Evolutionary conservation across 2,329 filamentous ascomycete species (phyloP), one percentile per base, ranked within the genome.

Genomic region (Podosphaera xanthii): DNA sequence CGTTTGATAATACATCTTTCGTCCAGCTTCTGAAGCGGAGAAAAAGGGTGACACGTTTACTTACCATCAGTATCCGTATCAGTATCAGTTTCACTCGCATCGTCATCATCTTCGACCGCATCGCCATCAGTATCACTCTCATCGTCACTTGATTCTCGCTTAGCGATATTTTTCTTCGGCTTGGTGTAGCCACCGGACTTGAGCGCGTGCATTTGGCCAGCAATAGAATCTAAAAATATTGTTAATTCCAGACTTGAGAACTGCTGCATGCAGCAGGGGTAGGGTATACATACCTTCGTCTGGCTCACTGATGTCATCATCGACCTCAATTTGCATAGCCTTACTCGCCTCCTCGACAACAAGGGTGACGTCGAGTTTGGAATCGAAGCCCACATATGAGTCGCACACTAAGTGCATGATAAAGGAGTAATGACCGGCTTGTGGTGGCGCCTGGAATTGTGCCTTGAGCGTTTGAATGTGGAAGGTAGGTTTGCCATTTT

Each of bases 261-360:
- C 10, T 6, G 10, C 10, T 35, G 38, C 8, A 40, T 14, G 38
- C 6, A 22, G 22, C 22, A 22, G 22, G 22, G 22, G 22, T 22
- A 22, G 22, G 22, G 22, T 40, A 55, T 54, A 76, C 83, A 76
- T 77, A 95, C 92, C 92, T 76, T 98, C 92, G 63, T 97, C 92
- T 42, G 94, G 92, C 71, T 98, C 92, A 69, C 87, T 94, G 64
- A 98, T 98, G 61, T 98, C 92, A 67, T 95, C 92, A 65, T 96
- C 89, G 55, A 83, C 86, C 58, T 81, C 80, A 68, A 94, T 83
- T 64, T 84, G 80, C 30, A 80, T 84, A 4, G 87, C 90, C 73
- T 91, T 92, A 71, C 81, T 86, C 40, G 87, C 83, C 66, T 97
- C 90, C 67, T 95, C 89, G 7, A 98, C 88, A 35, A 85, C 80